A percentile compares a stretch with the other conserved stretches of the same genome.
Conservation (phyloP, 768 basidiomycete genomes). For the Pisolithus orientalis region DNA sequence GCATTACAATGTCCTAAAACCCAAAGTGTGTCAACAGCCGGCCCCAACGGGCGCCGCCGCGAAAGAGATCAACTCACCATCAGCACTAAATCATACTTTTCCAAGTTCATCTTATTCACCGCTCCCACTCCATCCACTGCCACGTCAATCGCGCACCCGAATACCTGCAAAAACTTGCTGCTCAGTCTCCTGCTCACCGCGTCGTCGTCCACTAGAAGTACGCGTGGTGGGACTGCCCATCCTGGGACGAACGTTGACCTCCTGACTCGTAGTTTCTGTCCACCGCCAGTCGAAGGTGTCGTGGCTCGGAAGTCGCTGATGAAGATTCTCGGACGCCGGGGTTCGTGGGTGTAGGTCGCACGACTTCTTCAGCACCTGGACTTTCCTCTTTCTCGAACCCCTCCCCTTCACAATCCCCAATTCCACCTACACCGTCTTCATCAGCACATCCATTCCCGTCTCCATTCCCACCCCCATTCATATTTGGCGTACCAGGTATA, state of each 20-base stretch:
- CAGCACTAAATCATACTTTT: constrained; percentile 91
- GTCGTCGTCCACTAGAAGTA: constrained; percentile 94
- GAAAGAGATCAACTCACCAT: constrained; percentile 57
- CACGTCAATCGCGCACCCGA: constrained; percentile 91
- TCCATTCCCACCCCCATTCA: neutral
- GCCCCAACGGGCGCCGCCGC: neutral
- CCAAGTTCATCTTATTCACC: constrained; percentile 93
- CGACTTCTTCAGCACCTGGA: constrained; percentile 31
- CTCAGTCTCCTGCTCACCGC: constrained; percentile 83
- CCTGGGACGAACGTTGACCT: constrained; percentile 80
- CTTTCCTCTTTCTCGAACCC: constrained; percentile 21
- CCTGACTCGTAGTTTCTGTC: constrained; percentile 57
- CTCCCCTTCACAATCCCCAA: constrained; percentile 17
- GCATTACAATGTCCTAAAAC: constrained; percentile 91
- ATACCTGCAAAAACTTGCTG: constrained; percentile 93
- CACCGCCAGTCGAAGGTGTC: constrained; percentile 5
- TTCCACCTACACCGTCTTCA: constrained; percentile 12
- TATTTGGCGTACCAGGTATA: neutral
- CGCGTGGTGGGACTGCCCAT: constrained; percentile 87
- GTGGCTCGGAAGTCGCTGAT: constrained; percentile 8
- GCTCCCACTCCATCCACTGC: constrained; percentile 91
- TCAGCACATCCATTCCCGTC: constrained; percentile 14
- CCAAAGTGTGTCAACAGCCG: neutral
- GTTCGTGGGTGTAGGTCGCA: constrained; percentile 33
- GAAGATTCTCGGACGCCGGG: constrained; percentile 10